Evolutionary conservation across 2,329 filamentous ascomycete species (phyloP).

Genomic region (Colletotrichum siamense): DNA sequence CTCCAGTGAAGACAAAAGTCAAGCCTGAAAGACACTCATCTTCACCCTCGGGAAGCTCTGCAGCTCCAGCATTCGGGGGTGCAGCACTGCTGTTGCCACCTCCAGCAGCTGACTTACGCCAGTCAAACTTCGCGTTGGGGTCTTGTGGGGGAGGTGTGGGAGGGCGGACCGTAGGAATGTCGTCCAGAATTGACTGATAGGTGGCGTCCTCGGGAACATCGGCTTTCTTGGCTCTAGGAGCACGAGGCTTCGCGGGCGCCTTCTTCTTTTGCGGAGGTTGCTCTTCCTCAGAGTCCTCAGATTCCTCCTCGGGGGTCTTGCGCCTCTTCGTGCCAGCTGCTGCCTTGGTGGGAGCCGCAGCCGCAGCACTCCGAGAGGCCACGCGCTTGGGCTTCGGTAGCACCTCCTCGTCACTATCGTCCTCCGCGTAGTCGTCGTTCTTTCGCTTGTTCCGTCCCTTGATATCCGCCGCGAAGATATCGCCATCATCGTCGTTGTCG

Average conservation of each 20-base stretch:
- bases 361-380: conserved; percentile 42
- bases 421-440: conserved; percentile 77
- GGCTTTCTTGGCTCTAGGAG: conserved; percentile 68
- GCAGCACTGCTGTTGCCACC: conserved; percentile 65
- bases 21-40: conserved; percentile 91
- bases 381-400: conserved; percentile 64
- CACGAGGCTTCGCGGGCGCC: conserved; percentile 62
- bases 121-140: conserved; percentile 80
- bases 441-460: conserved; percentile 70
- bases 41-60: conserved; percentile 80
- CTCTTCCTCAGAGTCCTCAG: conserved; percentile 62
- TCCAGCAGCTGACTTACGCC: conserved; percentile 63
- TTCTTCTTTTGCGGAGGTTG: conserved; percentile 66
- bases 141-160: conserved; percentile 82
- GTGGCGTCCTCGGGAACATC: conserved; percentile 70
- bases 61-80: conserved; percentile 66
- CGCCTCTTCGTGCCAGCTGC: conserved; percentile 55
- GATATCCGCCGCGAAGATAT: conserved; percentile 80
- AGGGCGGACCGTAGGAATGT: conserved; percentile 80
- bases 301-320: conserved; percentile 61
- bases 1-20: conserved; percentile 93
- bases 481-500: conserved; percentile 75
- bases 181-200: conserved; percentile 85
- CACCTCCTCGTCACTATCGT: conserved; percentile 75
- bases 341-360: conserved; percentile 27